Conservation (phyloP, 805 yeast genomes). For the Saccharomyces paradoxus region DNA sequence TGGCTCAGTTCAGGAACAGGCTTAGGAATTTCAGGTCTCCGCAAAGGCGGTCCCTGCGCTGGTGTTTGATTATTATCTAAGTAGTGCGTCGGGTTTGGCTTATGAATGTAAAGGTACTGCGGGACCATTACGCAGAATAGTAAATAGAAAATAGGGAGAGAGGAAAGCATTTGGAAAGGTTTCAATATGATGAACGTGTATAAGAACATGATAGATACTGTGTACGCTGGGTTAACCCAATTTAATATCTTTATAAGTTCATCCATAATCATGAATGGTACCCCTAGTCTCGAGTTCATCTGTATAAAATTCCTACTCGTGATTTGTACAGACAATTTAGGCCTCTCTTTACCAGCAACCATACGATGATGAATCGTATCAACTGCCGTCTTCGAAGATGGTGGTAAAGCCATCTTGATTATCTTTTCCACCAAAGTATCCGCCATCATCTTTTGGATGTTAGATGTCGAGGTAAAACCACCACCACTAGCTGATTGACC, state of each 20-base stretch:
- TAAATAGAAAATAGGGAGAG: slow-evolving; percentile 48
- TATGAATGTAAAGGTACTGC: slow-evolving; percentile 50
- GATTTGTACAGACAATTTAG: slow-evolving; percentile 57
- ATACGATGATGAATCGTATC: slow-evolving; percentile 45
- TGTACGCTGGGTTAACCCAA: slow-evolving; percentile 59
- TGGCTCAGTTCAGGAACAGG: slow-evolving; percentile 74
- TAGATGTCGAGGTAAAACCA: slow-evolving; percentile 9
- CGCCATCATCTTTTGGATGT: slow-evolving; percentile 36
- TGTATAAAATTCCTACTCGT: slow-evolving; percentile 63
- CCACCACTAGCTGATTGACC: neutral
- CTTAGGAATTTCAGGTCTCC: slow-evolving; percentile 44
- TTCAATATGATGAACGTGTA: slow-evolving; percentile 47
- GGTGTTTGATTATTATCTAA: slow-evolving; percentile 37
- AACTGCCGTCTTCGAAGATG: slow-evolving; percentile 40
- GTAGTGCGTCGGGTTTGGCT: slow-evolving; percentile 43
- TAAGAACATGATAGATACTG: slow-evolving; percentile 47
- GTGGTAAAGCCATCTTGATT: slow-evolving; percentile 64
- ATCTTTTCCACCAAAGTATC: slow-evolving; percentile 69
- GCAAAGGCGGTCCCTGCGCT: slow-evolving; percentile 44
- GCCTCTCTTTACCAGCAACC: slow-evolving; percentile 54
- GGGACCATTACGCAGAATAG: slow-evolving; percentile 57
- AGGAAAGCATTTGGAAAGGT: slow-evolving; percentile 45
- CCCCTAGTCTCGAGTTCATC: slow-evolving; percentile 53
- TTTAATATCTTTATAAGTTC: slow-evolving; percentile 43
- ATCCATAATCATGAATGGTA: slow-evolving; percentile 57